Evolutionary conservation across 352 stramenopile genomes (phyloP).

Genomic region (Globisporangium viniferum): DNA sequence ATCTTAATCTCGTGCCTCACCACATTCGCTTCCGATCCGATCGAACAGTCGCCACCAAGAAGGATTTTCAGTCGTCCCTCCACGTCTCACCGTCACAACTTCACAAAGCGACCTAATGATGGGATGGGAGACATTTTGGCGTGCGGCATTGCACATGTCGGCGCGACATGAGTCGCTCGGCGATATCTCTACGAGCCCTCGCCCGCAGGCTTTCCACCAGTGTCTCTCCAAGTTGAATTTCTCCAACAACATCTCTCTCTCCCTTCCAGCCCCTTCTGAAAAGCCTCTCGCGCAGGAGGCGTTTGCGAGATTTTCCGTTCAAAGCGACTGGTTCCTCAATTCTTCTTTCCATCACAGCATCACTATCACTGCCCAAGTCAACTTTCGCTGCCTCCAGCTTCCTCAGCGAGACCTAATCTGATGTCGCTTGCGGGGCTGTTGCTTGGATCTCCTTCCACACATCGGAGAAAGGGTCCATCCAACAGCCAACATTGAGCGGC

Average conservation of each 20-base stretch:
- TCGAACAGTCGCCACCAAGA: background rate
- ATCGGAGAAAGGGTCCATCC: background rate
- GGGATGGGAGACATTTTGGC: background rate
- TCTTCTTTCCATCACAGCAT: background rate
- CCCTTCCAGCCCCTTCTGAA: background rate
- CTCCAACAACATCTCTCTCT: background rate
- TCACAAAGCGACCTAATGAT: background rate
- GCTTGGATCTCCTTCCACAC: background rate
- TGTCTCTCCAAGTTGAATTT: background rate
- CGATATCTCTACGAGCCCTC: background rate
- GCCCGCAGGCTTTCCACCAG: background rate
- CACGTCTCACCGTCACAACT: background rate
- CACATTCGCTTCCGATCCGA: background rate
- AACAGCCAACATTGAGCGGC: background rate
- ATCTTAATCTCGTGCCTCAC: background rate
- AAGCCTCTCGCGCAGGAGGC: background rate
- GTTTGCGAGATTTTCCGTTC: background rate
- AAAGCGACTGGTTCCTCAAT: background rate
- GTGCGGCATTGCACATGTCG: background rate
- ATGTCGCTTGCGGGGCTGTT: background rate
- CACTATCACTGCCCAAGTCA: background rate
- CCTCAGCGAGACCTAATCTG: background rate
- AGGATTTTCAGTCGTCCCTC: background rate
- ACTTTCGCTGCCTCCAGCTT: background rate
- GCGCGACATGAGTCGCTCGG: background rate